Evolutionary conservation across 768 basidiomycete species (phyloP).

Genomic region (Tricholoma flavovirens): DNA sequence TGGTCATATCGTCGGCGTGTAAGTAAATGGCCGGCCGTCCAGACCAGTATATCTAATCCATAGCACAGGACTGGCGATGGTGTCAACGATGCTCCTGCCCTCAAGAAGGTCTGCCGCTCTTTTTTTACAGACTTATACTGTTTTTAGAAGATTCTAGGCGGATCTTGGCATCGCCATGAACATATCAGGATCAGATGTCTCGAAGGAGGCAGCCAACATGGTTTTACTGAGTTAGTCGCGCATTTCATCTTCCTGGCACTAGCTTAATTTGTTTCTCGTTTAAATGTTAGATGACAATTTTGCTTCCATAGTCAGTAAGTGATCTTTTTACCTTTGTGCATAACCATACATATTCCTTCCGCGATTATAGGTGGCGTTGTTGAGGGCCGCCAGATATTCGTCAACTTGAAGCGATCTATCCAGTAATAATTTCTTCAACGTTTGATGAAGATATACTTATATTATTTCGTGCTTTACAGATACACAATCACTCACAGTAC

Average conservation of each 20-base stretch:
- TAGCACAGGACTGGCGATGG: conserved; percentile 57
- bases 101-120: conserved; percentile 44
- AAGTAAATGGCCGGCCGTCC: conserved; percentile 21
- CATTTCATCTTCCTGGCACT: neutral
- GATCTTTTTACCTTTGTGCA: neutral
- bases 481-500: conserved; percentile 65
- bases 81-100: conserved; percentile 66
- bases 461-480: conserved; percentile 20
- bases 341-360: neutral
- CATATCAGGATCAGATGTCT: conserved; percentile 68
- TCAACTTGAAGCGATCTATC: conserved; percentile 66
- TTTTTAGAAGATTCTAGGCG: conserved; percentile 30
- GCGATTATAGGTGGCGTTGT: conserved; percentile 50
- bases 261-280: neutral
- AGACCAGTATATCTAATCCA: neutral
- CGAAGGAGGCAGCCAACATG: conserved; percentile 73
- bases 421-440: conserved; percentile 34
- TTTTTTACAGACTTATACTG: neutral
- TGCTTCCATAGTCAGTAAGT: conserved; percentile 64
- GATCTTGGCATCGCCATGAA: conserved; percentile 75
- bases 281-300: conserved; percentile 55
- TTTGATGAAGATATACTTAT: neutral
- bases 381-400: conserved; percentile 65
- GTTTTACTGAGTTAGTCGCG: conserved; percentile 51
- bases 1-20: conserved; percentile 71